Evolutionary conservation across 768 basidiomycete genomes (phyloP).

Genomic region (Panaeolus cyanescens): DNA sequence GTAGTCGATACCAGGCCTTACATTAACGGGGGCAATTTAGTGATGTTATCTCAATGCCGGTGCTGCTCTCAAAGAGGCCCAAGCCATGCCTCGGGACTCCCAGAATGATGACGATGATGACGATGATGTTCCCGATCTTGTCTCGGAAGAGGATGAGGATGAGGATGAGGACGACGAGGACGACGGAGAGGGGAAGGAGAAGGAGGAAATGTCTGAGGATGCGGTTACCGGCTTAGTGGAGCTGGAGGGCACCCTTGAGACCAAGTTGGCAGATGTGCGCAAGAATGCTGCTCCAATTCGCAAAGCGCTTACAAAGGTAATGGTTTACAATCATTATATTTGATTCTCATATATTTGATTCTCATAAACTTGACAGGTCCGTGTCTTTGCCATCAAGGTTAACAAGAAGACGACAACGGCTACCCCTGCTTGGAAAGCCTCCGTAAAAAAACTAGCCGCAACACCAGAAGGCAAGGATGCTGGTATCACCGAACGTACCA

Average conservation of each 20-base stretch:
- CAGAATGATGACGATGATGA: constrained; percentile 1
- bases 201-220: constrained; percentile 14
- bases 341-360: background rate
- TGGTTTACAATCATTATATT: constrained; percentile 10
- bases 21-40: too few species aligned
- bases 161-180: constrained; percentile 7
- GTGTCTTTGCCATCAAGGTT: constrained; percentile 19
- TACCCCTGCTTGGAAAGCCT: constrained; percentile 17
- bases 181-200: constrained; percentile 7
- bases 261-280: constrained; percentile 16
- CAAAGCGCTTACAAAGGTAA: constrained; percentile 32
- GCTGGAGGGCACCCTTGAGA: constrained; percentile 10
- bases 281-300: constrained; percentile 22
- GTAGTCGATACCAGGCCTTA: too few species aligned
- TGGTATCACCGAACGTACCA: constrained; percentile 16
- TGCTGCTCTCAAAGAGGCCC: background rate
- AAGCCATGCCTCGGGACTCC: too few species aligned
- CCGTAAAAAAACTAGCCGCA: constrained; percentile 9
- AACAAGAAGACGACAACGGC: constrained; percentile 24
- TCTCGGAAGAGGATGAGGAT: constrained; percentile 5
- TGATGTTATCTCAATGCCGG: too few species aligned
- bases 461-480: background rate
- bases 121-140: constrained; percentile 7
- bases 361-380: constrained; percentile 15
- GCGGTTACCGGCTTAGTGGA: constrained; percentile 24